phyloP scores from a whole-genome alignment of 2,329 filamentous ascomycete genomes.

The Cercospora sp. region DNA sequence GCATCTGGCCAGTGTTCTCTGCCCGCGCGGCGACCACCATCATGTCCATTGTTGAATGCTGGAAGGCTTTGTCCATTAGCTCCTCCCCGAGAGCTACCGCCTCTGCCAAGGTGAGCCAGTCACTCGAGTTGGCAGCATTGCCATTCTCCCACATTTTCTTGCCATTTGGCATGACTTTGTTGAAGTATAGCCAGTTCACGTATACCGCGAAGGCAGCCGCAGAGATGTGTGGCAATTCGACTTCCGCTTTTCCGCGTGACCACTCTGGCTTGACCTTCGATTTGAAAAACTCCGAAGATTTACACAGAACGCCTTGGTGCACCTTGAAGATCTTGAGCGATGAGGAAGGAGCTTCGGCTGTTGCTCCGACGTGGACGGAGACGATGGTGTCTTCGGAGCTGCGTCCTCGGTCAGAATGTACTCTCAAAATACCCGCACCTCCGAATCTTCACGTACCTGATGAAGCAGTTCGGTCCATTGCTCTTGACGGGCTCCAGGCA shows the following conservation, averaged over 20 bases:
- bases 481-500: too few species aligned
- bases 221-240: neutral
- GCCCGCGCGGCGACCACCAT: neutral
- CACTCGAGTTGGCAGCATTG: neutral
- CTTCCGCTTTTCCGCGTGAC: neutral
- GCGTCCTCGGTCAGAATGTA: too few species aligned
- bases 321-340: neutral
- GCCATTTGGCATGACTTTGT: neutral
- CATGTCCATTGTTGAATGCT: neutral
- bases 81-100: neutral
- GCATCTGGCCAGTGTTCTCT: neutral
- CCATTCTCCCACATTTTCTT: neutral
- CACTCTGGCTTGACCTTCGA: neutral
- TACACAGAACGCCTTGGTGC: neutral
- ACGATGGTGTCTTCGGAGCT: neutral
- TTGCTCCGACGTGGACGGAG: neutral
- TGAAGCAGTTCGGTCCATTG: too few species aligned
- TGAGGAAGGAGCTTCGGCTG: neutral
- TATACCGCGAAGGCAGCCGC: neutral
- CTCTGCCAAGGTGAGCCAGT: neutral
- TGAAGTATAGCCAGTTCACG: neutral
- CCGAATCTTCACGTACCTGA: too few species aligned
- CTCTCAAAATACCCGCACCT: too few species aligned
- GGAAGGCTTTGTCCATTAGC: neutral
- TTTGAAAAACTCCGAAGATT: neutral